phyloP scores from a whole-genome alignment of 257 asterid genomes.

The Cynanchum wilfordii region DNA sequence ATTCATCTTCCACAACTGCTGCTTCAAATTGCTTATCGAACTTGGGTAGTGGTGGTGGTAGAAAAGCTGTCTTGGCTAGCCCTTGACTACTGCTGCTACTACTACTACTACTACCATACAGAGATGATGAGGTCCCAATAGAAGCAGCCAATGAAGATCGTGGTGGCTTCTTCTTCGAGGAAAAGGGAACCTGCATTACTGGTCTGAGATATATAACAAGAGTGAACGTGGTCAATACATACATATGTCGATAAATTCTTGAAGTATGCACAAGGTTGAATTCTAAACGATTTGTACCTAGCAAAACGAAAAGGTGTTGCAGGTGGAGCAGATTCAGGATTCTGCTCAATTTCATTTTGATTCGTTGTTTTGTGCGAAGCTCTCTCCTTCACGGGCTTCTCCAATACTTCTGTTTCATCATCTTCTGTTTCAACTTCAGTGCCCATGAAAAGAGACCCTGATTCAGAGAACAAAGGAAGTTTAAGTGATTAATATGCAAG shows the following conservation, averaged over 20 bases:
- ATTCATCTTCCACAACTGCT: slow-evolving; percentile 53
- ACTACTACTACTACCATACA: neutral
- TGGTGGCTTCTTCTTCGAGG: slow-evolving; percentile 61
- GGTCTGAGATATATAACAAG: slow-evolving; percentile 36
- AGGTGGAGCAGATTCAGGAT: slow-evolving; percentile 46
- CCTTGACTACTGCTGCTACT: slow-evolving; percentile 19
- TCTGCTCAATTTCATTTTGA: slow-evolving; percentile 42
- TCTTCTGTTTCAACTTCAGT: slow-evolving; percentile 60
- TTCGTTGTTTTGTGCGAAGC: slow-evolving; percentile 28
- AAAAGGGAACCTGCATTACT: slow-evolving; percentile 40
- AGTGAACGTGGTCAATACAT: slow-evolving; percentile 4
- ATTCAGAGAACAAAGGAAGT: slow-evolving; percentile 16
- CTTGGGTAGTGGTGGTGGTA: slow-evolving; percentile 51
- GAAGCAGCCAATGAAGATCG: slow-evolving; percentile 45
- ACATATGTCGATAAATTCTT: neutral
- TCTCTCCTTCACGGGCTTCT: slow-evolving; percentile 31
- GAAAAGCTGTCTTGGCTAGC: slow-evolving; percentile 35
- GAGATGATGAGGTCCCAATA: slow-evolving; percentile 39
- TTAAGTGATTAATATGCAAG: slow-evolving; percentile 5
- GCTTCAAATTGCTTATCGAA: slow-evolving; percentile 49
- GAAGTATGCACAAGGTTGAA: neutral
- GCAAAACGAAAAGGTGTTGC: slow-evolving; percentile 59
- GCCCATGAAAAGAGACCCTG: slow-evolving; percentile 40
- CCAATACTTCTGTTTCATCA: slow-evolving; percentile 46
- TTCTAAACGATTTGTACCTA: slow-evolving; percentile 39